phyloP scores from a whole-genome alignment of 164 flowering plant genomes.

The Tetracentron sinense region DNA sequence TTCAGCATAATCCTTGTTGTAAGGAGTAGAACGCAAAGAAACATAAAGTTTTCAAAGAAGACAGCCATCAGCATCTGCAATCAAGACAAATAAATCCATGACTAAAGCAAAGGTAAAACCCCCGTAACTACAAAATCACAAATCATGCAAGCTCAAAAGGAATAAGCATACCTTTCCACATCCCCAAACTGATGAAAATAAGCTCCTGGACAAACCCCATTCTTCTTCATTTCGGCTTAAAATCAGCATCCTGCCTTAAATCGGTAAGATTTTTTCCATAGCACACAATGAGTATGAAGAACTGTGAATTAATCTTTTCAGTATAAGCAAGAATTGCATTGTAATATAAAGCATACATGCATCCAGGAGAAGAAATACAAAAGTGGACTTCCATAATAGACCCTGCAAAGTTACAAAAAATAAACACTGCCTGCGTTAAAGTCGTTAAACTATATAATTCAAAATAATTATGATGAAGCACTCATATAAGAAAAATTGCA shows the following conservation, averaged over 20 bases:
- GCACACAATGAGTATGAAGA: background rate
- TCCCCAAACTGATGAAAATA: slow-evolving; percentile 28
- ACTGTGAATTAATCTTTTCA: background rate
- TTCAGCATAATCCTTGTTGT: slow-evolving; percentile 29
- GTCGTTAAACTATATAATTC: no score
- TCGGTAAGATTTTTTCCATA: slow-evolving; percentile 33
- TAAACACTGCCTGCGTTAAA: background rate
- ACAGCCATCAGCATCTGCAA: slow-evolving; percentile 49
- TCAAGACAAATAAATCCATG: background rate
- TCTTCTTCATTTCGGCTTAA: slow-evolving; percentile 34
- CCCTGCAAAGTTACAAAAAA: slow-evolving; percentile 39
- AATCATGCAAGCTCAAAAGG: background rate
- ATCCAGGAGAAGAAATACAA: slow-evolving; percentile 50
- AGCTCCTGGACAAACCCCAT: slow-evolving; percentile 24
- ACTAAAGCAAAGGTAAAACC: background rate
- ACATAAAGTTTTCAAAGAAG: slow-evolving; percentile 46
- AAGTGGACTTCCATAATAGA: slow-evolving; percentile 47
- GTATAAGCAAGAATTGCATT: slow-evolving; percentile 1
- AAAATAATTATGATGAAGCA: background rate
- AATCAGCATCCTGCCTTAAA: slow-evolving; percentile 43
- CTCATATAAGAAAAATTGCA: background rate
- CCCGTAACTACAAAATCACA: background rate
- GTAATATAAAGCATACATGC: slow-evolving; percentile 50
- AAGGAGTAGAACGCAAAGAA: slow-evolving; percentile 34
- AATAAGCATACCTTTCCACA: slow-evolving; percentile 45